phyloP scores from a whole-genome alignment of 345 rosid genomes.

The Raphanus raphanistrum region DNA sequence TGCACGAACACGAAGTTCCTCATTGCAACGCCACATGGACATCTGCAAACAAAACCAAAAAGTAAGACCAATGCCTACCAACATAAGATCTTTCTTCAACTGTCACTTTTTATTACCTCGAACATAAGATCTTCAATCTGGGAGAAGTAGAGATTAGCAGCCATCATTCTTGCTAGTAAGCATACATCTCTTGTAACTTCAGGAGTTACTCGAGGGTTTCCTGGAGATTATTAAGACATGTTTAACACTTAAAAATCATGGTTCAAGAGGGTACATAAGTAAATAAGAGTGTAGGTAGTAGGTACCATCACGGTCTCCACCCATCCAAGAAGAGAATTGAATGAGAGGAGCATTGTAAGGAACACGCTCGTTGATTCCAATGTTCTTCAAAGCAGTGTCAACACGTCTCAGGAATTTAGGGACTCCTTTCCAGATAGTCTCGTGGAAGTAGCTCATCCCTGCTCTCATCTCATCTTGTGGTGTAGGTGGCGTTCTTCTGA shows the following conservation, averaged over 20 bases:
- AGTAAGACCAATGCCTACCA: neutral
- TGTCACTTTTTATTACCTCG: conserved; percentile 84
- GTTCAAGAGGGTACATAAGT: neutral
- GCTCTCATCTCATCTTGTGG: conserved; percentile 99
- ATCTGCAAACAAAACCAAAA: conserved; percentile 46
- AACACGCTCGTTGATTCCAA: conserved; percentile 87
- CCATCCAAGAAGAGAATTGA: conserved; percentile 99
- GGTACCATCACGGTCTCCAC: conserved; percentile 97
- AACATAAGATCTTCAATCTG: conserved; percentile 99
- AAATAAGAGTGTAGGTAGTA: conserved; percentile 22
- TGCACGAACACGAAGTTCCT: conserved; percentile 81
- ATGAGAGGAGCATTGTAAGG: conserved; percentile 98
- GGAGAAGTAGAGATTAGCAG: conserved; percentile 92
- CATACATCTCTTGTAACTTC: conserved; percentile 98
- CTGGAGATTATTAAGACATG: conserved; percentile 38
- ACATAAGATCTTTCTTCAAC: too few species aligned
- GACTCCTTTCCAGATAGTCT: conserved; percentile 99
- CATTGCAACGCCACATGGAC: conserved; percentile 99
- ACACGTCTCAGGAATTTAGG: conserved; percentile 95
- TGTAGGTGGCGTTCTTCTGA: conserved; percentile 92
- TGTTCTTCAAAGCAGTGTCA: conserved; percentile 92
- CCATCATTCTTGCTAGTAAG: conserved; percentile 98
- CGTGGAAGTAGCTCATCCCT: conserved; percentile 98
- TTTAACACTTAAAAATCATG: neutral
- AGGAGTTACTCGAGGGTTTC: conserved; percentile 98